Percentiles rank a stretch among this genome's conserved stretches.
These are phyloP conservation scores for Cyanodermella asteris DNA, from an alignment of 2,329 filamentous ascomycete species.

Conservation along the genomic window DNA sequence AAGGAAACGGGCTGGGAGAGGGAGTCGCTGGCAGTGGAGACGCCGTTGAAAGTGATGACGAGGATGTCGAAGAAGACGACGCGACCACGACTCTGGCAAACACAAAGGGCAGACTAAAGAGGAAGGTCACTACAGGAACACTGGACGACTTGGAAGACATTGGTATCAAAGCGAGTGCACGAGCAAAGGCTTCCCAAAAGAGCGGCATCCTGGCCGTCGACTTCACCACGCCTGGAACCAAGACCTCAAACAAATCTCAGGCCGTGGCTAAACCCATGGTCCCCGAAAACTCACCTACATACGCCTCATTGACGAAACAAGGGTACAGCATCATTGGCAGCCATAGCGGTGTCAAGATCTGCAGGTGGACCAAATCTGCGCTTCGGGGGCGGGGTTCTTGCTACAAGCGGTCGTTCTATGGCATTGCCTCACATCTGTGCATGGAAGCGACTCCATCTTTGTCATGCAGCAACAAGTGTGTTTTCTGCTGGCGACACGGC, in stretches of 20 bases:
- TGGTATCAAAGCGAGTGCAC: constrained; percentile 30
- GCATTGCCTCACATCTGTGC: constrained; percentile 86
- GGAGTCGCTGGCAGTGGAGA: constrained; percentile 62
- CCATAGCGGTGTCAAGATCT: constrained; percentile 93
- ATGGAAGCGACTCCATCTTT: constrained; percentile 96
- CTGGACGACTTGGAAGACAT: constrained; percentile 75
- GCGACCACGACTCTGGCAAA: constrained; percentile 21
- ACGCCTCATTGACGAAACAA: constrained; percentile 78
- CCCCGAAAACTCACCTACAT: constrained; percentile 70
- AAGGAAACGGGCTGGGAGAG: constrained; percentile 35
- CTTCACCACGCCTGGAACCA: constrained; percentile 43
- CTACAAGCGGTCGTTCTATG: constrained; percentile 97
- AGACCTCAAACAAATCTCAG: constrained; percentile 16
- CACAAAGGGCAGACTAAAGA: constrained; percentile 22
- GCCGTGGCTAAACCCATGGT: constrained; percentile 66
- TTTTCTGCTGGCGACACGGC: constrained; percentile 96
- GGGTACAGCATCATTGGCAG: constrained; percentile 89
- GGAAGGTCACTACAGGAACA: constrained; percentile 14
- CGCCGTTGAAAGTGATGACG: constrained; percentile 64
- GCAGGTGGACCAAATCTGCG: constrained; percentile 94
- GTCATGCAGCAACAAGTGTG: constrained; percentile 93
- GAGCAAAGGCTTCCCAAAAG: constrained; percentile 8
- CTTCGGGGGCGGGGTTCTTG: constrained; percentile 82
- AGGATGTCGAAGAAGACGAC: constrained; percentile 37
- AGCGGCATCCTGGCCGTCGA: constrained; percentile 49